Conservation (phyloP, 345 rosid genomes). For the Sisymbrium altissimum region DNA sequence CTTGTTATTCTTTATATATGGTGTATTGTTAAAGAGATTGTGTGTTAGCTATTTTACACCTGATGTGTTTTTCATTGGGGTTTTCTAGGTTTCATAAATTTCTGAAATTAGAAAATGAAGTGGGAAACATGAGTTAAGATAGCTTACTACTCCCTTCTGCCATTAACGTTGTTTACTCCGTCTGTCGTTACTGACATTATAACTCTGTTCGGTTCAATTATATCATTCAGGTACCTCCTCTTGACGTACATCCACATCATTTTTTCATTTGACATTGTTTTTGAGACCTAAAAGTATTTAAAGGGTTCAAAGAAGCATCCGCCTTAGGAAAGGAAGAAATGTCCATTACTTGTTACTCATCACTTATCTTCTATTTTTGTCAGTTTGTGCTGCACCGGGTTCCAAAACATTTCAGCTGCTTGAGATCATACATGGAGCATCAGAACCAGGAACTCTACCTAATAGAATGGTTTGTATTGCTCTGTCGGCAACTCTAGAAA, state of each 20-base stretch:
- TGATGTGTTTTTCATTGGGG: background rate
- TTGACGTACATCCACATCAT: conserved; percentile 80
- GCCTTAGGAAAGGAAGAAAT: background rate
- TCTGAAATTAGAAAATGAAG: conserved; percentile 90
- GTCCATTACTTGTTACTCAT: background rate
- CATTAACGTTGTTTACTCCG: background rate
- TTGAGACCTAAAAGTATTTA: background rate
- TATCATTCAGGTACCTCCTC: conserved; percentile 75
- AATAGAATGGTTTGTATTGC: too few species aligned
- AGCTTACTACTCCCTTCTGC: background rate
- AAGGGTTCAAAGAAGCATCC: conserved; percentile 5
- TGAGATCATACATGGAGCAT: too few species aligned
- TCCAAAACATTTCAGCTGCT: too few species aligned
- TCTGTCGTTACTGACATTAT: background rate
- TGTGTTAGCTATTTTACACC: background rate
- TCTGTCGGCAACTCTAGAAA: too few species aligned
- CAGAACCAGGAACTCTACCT: too few species aligned
- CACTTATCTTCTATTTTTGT: conserved; percentile 7
- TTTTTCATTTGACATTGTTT: conserved; percentile 39
- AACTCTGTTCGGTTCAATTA: background rate
- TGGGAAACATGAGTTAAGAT: conserved; percentile 80
- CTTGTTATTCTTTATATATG: too few species aligned
- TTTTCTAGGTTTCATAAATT: conserved; percentile 79
- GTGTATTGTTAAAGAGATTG: background rate
- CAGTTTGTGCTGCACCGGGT: conserved; percentile 99